Evolutionary conservation across 2,329 filamentous ascomycete species (phyloP), one percentile per base, ranked within the genome.

Genomic region (Colletotrichum lupini): DNA sequence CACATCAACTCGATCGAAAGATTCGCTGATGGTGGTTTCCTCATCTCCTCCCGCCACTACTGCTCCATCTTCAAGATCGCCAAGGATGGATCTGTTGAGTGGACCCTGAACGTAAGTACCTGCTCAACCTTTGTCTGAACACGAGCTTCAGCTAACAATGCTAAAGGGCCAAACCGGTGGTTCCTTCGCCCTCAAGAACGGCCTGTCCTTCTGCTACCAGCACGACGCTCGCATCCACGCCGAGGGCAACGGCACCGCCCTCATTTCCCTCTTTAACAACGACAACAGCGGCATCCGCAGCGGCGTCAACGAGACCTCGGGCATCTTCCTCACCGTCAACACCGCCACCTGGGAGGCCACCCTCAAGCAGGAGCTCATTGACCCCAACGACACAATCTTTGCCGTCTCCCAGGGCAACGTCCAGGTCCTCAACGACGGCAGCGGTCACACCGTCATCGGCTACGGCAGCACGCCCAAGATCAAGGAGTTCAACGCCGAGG

Each of bases 1-100:
- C 88, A 90, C 77, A 85, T 90, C 79, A 89, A 90, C 79, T 87
- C 87, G 46, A 80, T 90, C 32, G 85, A 89, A 76, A 89, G 89
- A 76, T 85, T 86, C 65, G 76, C 79, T 0, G 75, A 82, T 0
- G 87, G 87, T 5, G 86, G 90, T 76, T 91, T 88, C 69, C 78
- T 91, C 12, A 82, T 91, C n/a, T 90, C 88, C 0, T 83, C 85
- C 0, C 85, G 88, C 1, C 84, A 89, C 76, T 82, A 84, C 63
- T 84, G 84, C 76, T 82, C 84, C 22, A 80, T 90, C 12, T 81
- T 82, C 37, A 85, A 84, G 63, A 84, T 91, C 42, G 68, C 68
- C 42, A 66, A 61, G 24, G 46, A 71, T 16, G 68, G 81, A 80
- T 57, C 77, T 80, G 1, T 82, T 78, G 68, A 71, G 11, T 71